Evolutionary conservation across 768 basidiomycete species (phyloP), one percentile per base, ranked within the genome.

Genomic region (Mycena rebaudengoi): DNA sequence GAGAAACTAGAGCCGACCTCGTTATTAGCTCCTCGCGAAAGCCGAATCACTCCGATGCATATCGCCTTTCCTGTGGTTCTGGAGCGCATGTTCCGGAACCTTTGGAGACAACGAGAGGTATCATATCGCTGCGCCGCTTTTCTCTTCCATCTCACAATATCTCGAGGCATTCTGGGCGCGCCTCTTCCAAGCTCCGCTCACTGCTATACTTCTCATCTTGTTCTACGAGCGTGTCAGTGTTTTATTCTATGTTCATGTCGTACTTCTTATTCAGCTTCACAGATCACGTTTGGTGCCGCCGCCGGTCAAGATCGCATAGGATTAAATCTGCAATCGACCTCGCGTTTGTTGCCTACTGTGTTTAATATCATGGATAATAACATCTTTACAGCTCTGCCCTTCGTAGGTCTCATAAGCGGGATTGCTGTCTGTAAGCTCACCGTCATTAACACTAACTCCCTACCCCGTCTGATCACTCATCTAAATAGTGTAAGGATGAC

Each of bases 261-360:
- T 7, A 16, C 16, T 44, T 0, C 45, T 52, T n/a, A 46, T 45
- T n/a, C 23, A n/a, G 0, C 37, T 28, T 26, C 6, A 28, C 35
- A 68, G 67, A 55, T 82, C 23, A 71, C 39, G 3, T 70, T 74
- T 39, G 80, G 79, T 4, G 77, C 78, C 0, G 66, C 76, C 20
- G 78, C 75, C 25, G 78, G 78, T 2, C 80, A 82, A 58, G 77
- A 81, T 68, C 73, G 79, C 7, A 79, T 82, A 20, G 80, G 80
- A 70, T 64, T 75, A 43, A 54, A 46, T 32, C 66, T 68, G 11
- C 66, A 68, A 44, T 64, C 62, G 13, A 68, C 66, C 13, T 37
- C 45, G 25, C 56, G 65, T 62, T 13, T 13, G 60, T 23, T 32
- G 2, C 12, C 11, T 35, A 7, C 14, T 20, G 43, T 5, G 32